These are phyloP conservation scores for Cytospora chrysosperma DNA, from an alignment of 2,329 filamentous ascomycete genomes.

Conservation along the genomic window DNA sequence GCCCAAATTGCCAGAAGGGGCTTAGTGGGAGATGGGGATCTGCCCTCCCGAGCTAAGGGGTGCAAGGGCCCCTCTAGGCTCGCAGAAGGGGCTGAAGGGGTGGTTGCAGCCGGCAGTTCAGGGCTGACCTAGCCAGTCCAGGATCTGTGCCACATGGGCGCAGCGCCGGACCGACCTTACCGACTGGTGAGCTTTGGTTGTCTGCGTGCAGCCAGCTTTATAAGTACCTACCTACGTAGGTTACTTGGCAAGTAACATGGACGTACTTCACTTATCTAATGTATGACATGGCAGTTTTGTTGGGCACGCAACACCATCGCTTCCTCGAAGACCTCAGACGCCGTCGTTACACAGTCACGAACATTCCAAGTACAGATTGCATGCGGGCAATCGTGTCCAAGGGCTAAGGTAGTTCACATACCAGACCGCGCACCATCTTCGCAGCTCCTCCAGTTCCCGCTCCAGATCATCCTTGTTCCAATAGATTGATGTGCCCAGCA, in stretches of 20 bases:
- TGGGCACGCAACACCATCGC: not conserved
- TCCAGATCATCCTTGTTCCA: not conserved
- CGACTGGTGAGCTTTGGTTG: not conserved
- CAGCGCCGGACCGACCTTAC: not conserved
- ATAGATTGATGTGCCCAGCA: not conserved
- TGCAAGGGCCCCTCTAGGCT: conserved; percentile 2
- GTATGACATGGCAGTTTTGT: no score
- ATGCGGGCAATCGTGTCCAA: not conserved
- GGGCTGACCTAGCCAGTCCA: not conserved
- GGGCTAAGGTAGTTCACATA: not conserved
- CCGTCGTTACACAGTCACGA: not conserved
- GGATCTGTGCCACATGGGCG: not conserved
- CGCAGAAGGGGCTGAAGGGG: not conserved
- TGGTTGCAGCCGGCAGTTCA: conserved; percentile 4
- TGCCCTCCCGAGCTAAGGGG: not conserved
- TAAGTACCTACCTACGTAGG: no score
- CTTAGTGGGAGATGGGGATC: conserved; percentile 4
- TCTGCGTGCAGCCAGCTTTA: not conserved
- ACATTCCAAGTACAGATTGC: not conserved
- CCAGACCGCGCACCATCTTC: not conserved
- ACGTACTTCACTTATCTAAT: no score
- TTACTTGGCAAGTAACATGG: no score
- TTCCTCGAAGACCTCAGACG: not conserved
- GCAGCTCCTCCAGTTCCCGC: not conserved
- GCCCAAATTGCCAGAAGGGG: not conserved